A percentile compares a stretch with the other conserved stretches of the same genome.
Conservation (phyloP, 257 asterid species). For the Solanum chilense region DNA sequence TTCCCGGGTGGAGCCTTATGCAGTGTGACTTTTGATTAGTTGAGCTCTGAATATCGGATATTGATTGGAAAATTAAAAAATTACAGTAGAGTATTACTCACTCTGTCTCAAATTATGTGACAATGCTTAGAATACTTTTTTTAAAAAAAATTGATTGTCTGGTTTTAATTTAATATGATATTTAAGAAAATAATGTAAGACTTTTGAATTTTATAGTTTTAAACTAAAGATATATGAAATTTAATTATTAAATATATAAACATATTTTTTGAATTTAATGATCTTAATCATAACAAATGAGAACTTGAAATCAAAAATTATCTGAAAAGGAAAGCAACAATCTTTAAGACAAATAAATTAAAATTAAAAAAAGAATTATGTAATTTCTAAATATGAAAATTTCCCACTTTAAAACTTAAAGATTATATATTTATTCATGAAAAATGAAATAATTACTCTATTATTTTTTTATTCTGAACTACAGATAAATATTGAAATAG, state of each 20-base stretch:
- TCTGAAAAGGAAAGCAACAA: too few species aligned
- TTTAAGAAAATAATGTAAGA: too few species aligned
- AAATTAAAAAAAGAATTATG: too few species aligned
- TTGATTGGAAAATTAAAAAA: not conserved
- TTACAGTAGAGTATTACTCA: not conserved
- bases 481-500: not conserved
- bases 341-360: too few species aligned
- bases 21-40: accelerated
- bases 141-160: accelerated
- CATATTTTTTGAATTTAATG: too few species aligned
- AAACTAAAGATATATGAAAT: too few species aligned
- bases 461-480: not conserved
- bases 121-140: too few species aligned
- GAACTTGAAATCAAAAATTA: too few species aligned
- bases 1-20: accelerated
- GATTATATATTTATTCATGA: not conserved
- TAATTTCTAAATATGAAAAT: not conserved
- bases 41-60: accelerated
- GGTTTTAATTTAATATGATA: too few species aligned
- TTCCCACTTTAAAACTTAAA: not conserved
- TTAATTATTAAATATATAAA: too few species aligned
- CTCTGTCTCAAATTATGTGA: not conserved
- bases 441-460: too few species aligned
- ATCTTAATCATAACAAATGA: not conserved
- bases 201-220: accelerated